Evolutionary conservation across 192 early-diverging fungal genomes (phyloP).

Genomic region (Tieghemiomyces parasiticus): DNA sequence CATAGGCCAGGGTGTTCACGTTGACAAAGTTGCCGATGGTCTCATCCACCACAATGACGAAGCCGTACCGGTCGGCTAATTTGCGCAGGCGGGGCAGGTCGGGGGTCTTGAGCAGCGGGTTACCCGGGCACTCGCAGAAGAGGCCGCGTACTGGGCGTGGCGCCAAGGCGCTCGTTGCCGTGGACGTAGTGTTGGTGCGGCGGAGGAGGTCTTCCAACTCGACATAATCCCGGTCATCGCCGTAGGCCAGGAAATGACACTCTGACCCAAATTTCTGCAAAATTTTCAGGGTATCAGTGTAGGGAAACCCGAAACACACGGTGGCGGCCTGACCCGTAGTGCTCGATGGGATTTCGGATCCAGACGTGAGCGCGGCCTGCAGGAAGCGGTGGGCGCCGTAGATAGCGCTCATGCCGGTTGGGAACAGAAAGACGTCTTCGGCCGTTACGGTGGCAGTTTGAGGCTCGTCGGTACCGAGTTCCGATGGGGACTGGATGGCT

Average conservation of each 20-base stretch:
- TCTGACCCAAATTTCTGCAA: conserved; percentile 79
- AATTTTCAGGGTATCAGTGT: conserved; percentile 94
- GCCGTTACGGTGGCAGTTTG: conserved; percentile 38
- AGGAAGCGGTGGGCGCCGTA: conserved; percentile 68
- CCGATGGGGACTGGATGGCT: conserved; percentile 30
- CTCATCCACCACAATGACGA: conserved; percentile 82
- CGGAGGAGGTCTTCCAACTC: conserved; percentile 45
- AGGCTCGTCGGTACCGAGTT: conserved; percentile 23
- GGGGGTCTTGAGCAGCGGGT: conserved; percentile 77
- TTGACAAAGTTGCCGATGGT: conserved; percentile 93
- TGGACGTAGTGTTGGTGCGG: conserved; percentile 24
- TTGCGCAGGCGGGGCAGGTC: conserved; percentile 55
- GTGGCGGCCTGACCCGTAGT: conserved; percentile 43
- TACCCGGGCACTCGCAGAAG: conserved; percentile 89
- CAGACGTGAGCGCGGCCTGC: conserved; percentile 24
- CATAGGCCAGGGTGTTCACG: conserved; percentile 56
- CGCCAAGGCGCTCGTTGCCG: conserved; percentile 42
- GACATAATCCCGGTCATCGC: conserved; percentile 59
- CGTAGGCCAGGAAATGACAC: conserved; percentile 74
- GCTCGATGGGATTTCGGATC: too few relatives aligned
- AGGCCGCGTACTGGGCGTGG: too few relatives aligned
- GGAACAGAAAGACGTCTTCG: conserved; percentile 78
- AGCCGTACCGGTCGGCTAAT: conserved; percentile 60
- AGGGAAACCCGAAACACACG: conserved; percentile 91
- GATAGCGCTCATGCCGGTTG: conserved; percentile 89